Percentiles rank a stretch among this genome's conserved stretches.
Evolutionary conservation across 106 monocot species (phyloP).

Genomic region (Acorus calamus): DNA sequence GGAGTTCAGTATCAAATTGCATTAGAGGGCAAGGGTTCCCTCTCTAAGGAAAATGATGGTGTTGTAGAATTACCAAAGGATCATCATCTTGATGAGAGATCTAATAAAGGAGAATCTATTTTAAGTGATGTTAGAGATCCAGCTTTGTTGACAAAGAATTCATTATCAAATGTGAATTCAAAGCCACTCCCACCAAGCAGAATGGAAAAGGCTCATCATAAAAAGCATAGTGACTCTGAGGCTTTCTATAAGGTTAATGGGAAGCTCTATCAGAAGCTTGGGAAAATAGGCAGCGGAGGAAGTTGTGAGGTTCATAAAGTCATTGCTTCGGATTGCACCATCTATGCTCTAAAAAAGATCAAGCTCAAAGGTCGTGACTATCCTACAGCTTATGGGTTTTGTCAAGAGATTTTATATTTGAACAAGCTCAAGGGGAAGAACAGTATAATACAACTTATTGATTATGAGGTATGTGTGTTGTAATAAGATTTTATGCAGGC

Average conservation of each 20-base stretch:
- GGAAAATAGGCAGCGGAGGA: slow-evolving; percentile 95
- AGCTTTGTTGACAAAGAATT: slow-evolving; percentile 12
- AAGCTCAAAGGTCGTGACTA: slow-evolving; percentile 92
- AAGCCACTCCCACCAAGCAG: slow-evolving; percentile 28
- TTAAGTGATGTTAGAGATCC: slow-evolving; percentile 8
- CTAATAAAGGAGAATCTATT: slow-evolving; percentile 13
- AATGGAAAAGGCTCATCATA: slow-evolving; percentile 44
- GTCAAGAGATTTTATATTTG: slow-evolving; percentile 92
- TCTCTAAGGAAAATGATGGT: slow-evolving; percentile 13
- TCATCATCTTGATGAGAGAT: slow-evolving; percentile 12
- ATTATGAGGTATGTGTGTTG: slow-evolving; percentile 67
- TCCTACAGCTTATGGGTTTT: slow-evolving; percentile 92
- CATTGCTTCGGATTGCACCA: slow-evolving; percentile 67
- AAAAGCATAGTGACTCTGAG: slow-evolving; percentile 81
- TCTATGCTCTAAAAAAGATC: slow-evolving; percentile 93
- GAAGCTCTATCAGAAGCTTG: slow-evolving; percentile 93
- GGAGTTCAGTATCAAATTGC: slow-evolving; percentile 9
- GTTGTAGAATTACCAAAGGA: slow-evolving; percentile 20
- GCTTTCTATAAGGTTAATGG: slow-evolving; percentile 86
- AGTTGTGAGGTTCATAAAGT: slow-evolving; percentile 99
- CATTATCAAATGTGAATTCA: slow-evolving; percentile 16
- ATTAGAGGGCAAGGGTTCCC: slow-evolving; percentile 4
- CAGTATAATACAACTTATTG: slow-evolving; percentile 93
- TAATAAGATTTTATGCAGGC: too few species aligned
- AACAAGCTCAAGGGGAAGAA: slow-evolving; percentile 78